Evolutionary conservation across 1,284 basidiomycete genomes (phyloP), one percentile per base, ranked within the genome.

Genomic region (Ustilago crameri): DNA sequence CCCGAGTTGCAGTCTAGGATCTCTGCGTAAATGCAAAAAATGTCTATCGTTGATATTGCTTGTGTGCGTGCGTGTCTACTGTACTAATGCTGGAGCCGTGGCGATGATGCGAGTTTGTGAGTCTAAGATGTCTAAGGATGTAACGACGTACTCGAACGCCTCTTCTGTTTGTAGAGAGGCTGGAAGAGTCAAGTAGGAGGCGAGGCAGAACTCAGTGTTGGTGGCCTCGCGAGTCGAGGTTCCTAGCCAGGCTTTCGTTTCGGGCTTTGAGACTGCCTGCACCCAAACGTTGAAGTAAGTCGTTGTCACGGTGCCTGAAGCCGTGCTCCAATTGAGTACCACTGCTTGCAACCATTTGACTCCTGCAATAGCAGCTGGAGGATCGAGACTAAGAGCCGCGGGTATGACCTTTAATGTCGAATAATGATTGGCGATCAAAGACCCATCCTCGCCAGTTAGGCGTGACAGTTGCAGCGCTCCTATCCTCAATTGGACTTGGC

Each of bases 201-300:
- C 27, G 1, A 70, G 37, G 23, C 67, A 70, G 24, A 65, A 65
- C 27, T 70, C 61, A 26, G 23, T 37, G 1, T 46, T 18, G 8
- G 49, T 70, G 1, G 67, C 67, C 61, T 70, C 67, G 30, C 67
- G 67, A 1, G 67, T 70, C 2, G 67, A 57, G 0, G 67, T 70
- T 10, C 67, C 61, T 18, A 70, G 47, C 67, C 67, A 70, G 38
- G 52, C 23, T 24, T 42, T 51, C 3, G 45, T 51, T 2, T 49
- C 45, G 0, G 61, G 55, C 17, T 43, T 40, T 15, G 17, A 43
- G 2, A 44, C 30, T 8, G 32, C 41, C 22, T 70, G 67, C 12
- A 70, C 30, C 57, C 57, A 70, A 1, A 65, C 57, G 22, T 61
- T 65, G 51, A 17, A 70, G 46, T 61, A 61, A 27, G 18, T 17